Evolutionary conservation across 306 rosid genomes (phyloP), one percentile per base, ranked within the genome.

Genomic region (Dryas alaskensis): DNA sequence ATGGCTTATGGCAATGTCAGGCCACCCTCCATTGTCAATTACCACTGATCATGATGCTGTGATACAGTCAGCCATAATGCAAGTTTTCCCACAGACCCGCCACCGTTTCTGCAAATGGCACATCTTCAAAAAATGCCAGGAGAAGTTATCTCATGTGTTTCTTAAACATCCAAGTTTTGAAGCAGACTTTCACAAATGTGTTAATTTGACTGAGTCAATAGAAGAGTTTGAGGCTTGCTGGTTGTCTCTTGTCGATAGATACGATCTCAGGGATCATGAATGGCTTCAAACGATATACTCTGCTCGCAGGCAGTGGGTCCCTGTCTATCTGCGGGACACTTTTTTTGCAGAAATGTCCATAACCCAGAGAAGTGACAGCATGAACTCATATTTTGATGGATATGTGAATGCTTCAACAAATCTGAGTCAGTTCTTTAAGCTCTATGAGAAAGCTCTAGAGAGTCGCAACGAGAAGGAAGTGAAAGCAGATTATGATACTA

Each of bases 101-200:
- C 98, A 89, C 73, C 97, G 98, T 19, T 91, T 88, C 90, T 94
- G 98, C 87, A 94, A 94, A 81, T 94, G 98, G 98, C 98, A 94
- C 81, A 89, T 94, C 81, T 94, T 91, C 80, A 94, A 91, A 79
- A 92, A 95, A 78, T 88, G 97, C 61, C 99, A 95, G 86, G 97
- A 95, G 89, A 95, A 88, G 80, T 76, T 94, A 60, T 91, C 97
- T 72, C 96, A 89, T 43, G 86, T 94, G 79, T 94, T 94, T 85
- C 91, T 89, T 67, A 83, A 88, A 81, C 86, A 88, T 84, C 98
- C 98, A 39, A 86, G 69, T 75, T 94, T 94, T 76, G 98, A 94
- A 88, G 97, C 91, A 4, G 98, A 94, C 63, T 94, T 94, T 81
- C 98, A 91, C 74, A 94, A 89, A 84, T 94, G 96, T 81, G 95